Evolutionary conservation across 768 basidiomycete species (phyloP).

Genomic region (Cystobasidium onofrii): DNA sequence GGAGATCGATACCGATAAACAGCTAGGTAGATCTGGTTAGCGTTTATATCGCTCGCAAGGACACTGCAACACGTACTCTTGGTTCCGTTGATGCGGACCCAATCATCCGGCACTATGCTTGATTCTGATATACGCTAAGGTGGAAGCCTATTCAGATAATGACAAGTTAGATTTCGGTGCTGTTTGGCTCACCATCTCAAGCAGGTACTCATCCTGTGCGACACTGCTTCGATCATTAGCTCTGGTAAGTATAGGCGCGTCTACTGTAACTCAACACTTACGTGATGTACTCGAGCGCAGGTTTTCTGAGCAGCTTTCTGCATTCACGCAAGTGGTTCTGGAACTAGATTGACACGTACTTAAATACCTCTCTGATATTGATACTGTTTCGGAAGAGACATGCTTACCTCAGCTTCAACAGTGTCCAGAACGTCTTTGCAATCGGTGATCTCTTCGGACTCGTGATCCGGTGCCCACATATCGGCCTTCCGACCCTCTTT

Average conservation of each 20-base stretch:
- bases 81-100: constrained; percentile 63
- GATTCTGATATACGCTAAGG: constrained; percentile 17
- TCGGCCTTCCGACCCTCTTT: constrained; percentile 58
- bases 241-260: no score
- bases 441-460: constrained; percentile 63
- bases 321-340: constrained; percentile 59
- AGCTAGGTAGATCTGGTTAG: constrained; percentile 30
- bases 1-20: constrained; percentile 70
- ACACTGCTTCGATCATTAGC: constrained; percentile 42
- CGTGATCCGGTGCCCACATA: constrained; percentile 57
- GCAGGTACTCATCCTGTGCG: constrained; percentile 67
- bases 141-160: background rate
- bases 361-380: no score
- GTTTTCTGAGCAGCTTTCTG: constrained; percentile 63
- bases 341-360: no score
- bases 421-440: constrained; percentile 59
- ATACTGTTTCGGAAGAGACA: constrained; percentile 39
- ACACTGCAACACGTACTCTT: constrained; percentile 46
- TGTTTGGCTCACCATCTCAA: constrained; percentile 63
- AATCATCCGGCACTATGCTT: constrained; percentile 50
- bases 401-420: constrained; percentile 63
- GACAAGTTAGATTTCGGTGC: no score
- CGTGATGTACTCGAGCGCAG: constrained; percentile 62
- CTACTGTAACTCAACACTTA: background rate
- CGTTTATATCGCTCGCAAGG: background rate